Base-by-base conservation (phyloP, 2,329 filamentous ascomycete species). In the Karstenula rhodostoma region DNA sequence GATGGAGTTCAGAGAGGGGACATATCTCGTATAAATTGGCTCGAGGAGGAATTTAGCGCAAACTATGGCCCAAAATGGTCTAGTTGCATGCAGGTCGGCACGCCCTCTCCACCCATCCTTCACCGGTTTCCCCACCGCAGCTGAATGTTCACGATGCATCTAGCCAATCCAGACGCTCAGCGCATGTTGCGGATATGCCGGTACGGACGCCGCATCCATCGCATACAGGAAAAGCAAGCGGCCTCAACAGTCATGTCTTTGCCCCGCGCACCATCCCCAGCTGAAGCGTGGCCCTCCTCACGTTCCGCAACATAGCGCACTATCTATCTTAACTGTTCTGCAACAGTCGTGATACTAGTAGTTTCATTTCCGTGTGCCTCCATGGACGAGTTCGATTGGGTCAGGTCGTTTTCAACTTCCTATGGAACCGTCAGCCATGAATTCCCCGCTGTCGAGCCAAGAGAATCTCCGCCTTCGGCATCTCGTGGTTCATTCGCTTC, bases 301-400 rank as follows among this genome's bases (percentile, higher is more conserved):
- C 13, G 2, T 17, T 13, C 4, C 29, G 29, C 35, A 40, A n/a
- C 17, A 13, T 40, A 40, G 13, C 35, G 35, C 17, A 13, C 8
- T 32, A 10, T 32, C 29, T 10, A 32, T 32, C 8, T 10, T 6
- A 6, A 32, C 29, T 32, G 8, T 32, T 9, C 8, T 5, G 12
- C 12, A 5, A 6, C 29, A 32, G 29, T 32, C 8, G 12, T 2
- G 12, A 10, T 2, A 32, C 29, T 10, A 2, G 29, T 32, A 32
- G 8, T 10, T 32, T 9, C 29, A 32, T 10, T 13, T 43, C n/a
- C 12, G 2, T 2, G 12, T 27, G 29, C 5, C 29, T n/a, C n/a
- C 10, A 58, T 60, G 58, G 47, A 57, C 13, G 58, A 54, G 3
- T 47, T 57, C 42, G 47, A 60, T 5, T 60, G 58, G 58, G 40